Evolutionary conservation across 1,284 basidiomycete genomes (phyloP).

Genomic region (Puccinia polysora): DNA sequence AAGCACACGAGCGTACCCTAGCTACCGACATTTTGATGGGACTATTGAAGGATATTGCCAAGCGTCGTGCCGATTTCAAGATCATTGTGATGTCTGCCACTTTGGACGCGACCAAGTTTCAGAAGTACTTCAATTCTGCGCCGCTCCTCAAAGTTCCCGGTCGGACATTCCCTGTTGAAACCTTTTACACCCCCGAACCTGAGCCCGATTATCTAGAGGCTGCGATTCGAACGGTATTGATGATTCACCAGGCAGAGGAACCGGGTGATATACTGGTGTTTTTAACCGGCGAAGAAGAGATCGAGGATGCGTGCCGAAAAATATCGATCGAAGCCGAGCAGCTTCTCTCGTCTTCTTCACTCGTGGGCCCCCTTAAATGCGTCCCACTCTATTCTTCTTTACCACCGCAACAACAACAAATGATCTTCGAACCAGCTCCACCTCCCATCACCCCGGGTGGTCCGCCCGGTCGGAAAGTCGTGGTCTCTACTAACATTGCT

Average conservation of each 20-base stretch:
- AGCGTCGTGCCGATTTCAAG: constrained; percentile 80
- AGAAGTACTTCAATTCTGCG: constrained; percentile 81
- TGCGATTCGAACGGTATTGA: constrained; percentile 89
- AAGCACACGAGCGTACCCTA: constrained; percentile 96
- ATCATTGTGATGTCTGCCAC: constrained; percentile 99
- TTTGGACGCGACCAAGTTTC: constrained; percentile 92
- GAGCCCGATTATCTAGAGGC: constrained; percentile 97
- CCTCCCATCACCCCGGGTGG: constrained; percentile 62
- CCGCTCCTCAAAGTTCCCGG: constrained; percentile 95
- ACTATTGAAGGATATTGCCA: constrained; percentile 69
- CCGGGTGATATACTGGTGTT: constrained; percentile 90
- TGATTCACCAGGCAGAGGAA: constrained; percentile 95
- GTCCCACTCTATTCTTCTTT: constrained; percentile 91
- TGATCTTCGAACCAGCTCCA: constrained; percentile 87
- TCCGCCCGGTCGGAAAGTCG: constrained; percentile 84
- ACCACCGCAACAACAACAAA: constrained; percentile 85
- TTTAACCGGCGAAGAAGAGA: constrained; percentile 97
- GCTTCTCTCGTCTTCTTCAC: constrained; percentile 59
- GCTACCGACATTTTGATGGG: constrained; percentile 99
- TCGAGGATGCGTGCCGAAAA: constrained; percentile 91
- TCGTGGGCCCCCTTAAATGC: constrained; percentile 76
- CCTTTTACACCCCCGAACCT: constrained; percentile 90
- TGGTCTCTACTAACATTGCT: constrained; percentile 94
- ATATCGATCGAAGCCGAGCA: constrained; percentile 85
- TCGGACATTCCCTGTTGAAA: constrained; percentile 89